Base-by-base conservation (phyloP, 2,329 filamentous ascomycete species). In the Thyridium curvatum region DNA sequence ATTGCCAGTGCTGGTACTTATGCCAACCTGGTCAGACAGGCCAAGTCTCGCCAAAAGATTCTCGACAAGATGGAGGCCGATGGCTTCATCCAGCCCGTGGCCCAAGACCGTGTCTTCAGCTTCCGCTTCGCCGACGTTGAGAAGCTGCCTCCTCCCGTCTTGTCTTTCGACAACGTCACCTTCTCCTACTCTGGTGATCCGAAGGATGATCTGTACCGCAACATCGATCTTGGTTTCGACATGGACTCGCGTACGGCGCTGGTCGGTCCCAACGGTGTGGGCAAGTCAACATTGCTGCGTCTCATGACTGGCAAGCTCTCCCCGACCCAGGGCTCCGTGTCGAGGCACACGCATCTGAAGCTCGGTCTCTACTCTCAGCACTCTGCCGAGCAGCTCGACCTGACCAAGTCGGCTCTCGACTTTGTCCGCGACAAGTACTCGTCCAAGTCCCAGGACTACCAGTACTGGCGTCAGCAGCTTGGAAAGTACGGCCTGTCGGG, bases 11-110 rank as follows among this genome's bases (percentile, higher is more conserved):
- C 93, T 41, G 93, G 94, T 90, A 98, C 93, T 45, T 98, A 98
- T 60, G 93, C 94, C 79, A 98, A 98, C 74, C 77, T 98, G 74
- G 93, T 98, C 61, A 80, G 87, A 65, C 93, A 98, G 71, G 94
- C 94, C 68, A 98, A 98, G 77, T 97, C 93, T 32, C 83, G 93
- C 49, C 93, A 98, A 70, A 98, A 98, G 87, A 97, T 97, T 66
- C 77, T 97, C 51, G 93, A 98, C 79, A 98, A 98, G 83, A 98
- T 98, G 93, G 91, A 97, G 77, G 93, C 94, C 53, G 93, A 98
- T 57, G 93, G 93, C 52, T 93, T 97, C 67, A 97, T 98, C 61
- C 84, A 98, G 68, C 86, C 88, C 41, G 89, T 98, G 46, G 67
- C 75, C 40, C 68, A 79, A 48, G 93, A 98, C 68, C 79, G 81